Evolutionary conservation across 139 green algal genomes (phyloP).

Genomic region (Gonium pectorale): DNA sequence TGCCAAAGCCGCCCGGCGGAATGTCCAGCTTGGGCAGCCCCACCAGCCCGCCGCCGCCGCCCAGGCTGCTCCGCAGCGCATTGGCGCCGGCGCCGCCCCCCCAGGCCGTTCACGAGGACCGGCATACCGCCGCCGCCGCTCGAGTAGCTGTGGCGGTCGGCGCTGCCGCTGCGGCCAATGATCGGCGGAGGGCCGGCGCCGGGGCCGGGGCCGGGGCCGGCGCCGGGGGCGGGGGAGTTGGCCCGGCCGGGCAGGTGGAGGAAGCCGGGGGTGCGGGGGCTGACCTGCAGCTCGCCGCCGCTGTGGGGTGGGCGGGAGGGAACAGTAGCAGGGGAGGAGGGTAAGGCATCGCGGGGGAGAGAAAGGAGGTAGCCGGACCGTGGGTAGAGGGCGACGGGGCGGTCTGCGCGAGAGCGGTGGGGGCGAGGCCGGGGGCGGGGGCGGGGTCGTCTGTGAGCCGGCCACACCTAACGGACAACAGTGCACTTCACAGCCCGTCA

Average conservation of each 20-base stretch:
- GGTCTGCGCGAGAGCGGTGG: neutral
- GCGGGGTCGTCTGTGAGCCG: neutral
- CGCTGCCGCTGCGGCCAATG: constrained; percentile 6
- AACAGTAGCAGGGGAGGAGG: neutral
- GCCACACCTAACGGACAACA: neutral
- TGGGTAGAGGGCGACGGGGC: neutral
- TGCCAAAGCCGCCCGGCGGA: neutral
- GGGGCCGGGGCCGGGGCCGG: too few species aligned
- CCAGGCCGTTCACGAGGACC: neutral
- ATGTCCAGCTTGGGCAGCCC: constrained; percentile 14
- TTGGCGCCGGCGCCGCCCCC: neutral
- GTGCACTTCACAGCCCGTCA: too few species aligned
- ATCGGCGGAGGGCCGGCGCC: too few species aligned
- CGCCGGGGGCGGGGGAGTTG: too few species aligned
- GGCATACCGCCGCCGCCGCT: neutral
- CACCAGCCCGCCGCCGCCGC: neutral
- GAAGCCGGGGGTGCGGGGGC: neutral
- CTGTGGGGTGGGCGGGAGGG: neutral
- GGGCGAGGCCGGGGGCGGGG: neutral
- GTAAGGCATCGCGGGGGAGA: neutral
- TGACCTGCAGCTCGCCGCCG: neutral
- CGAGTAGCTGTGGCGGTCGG: neutral
- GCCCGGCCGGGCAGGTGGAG: neutral
- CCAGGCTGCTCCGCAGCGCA: neutral
- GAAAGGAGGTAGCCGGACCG: neutral